Conservation (phyloP, 2,329 filamentous ascomycete genomes). For the Dactylellina drechsleri region DNA sequence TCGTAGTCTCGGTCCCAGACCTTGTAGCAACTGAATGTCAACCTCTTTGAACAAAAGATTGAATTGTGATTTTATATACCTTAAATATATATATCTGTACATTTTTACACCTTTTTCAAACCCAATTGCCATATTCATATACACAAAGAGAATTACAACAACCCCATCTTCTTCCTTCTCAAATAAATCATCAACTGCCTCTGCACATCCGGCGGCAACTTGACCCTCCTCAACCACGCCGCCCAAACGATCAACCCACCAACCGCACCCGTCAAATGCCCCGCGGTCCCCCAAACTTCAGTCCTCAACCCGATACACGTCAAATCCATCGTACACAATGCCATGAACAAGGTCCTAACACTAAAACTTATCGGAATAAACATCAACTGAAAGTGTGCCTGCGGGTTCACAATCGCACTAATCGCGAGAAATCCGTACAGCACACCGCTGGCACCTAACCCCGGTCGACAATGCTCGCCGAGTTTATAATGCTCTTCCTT, state of each 20-base stretch:
- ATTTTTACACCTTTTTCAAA: neutral
- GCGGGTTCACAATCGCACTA: constrained; percentile 45
- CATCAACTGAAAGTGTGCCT: constrained; percentile 48
- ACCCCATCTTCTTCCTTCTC: constrained; percentile 47
- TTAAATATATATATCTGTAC: neutral
- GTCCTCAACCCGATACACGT: constrained; percentile 19
- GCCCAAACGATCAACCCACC: constrained; percentile 36
- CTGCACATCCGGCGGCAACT: constrained; percentile 38
- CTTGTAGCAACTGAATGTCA: too few species aligned
- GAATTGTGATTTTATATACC: neutral
- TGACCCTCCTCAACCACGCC: constrained; percentile 50
- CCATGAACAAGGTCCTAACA: constrained; percentile 50
- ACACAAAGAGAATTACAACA: neutral
- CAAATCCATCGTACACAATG: constrained; percentile 27
- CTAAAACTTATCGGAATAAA: constrained; percentile 48
- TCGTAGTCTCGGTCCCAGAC: too few species aligned
- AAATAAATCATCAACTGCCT: constrained; percentile 46
- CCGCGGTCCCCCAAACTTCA: constrained; percentile 28
- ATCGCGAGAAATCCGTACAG: constrained; percentile 37
- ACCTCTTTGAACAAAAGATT: too few species aligned
- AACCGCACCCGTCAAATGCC: constrained; percentile 41
- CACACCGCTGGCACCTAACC: constrained; percentile 31
- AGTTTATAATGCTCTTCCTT: constrained; percentile 31
- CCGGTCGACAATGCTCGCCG: constrained; percentile 25
- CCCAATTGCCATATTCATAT: too few species aligned